A percentile compares a stretch with the other conserved stretches of the same genome.
phyloP scores from a whole-genome alignment of 2,329 filamentous ascomycete species.

The Juglanconis sp. region DNA sequence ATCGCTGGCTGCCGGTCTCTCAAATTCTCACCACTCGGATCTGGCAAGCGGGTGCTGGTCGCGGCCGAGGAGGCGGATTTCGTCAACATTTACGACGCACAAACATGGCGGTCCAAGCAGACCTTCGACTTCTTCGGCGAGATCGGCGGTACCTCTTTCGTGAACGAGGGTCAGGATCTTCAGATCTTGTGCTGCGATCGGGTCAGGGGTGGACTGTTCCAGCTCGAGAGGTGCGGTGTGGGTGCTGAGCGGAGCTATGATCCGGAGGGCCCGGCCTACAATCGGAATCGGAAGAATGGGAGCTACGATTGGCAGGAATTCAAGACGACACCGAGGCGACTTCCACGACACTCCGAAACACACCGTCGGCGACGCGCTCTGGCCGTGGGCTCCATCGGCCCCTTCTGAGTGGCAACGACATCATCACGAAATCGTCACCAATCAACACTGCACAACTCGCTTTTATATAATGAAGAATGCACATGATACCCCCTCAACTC shows the following conservation, averaged over 20 bases:
- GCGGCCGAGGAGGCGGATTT: conserved; percentile 75
- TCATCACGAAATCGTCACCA: not conserved
- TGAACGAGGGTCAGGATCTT: conserved; percentile 65
- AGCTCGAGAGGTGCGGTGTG: conserved; percentile 51
- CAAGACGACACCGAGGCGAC: conserved; percentile 15
- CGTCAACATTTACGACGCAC: conserved; percentile 67
- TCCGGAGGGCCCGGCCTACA: conserved; percentile 8
- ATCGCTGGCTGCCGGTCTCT: conserved; percentile 68
- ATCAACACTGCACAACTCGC: not conserved
- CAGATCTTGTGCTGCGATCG: conserved; percentile 65
- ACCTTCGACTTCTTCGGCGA: conserved; percentile 73
- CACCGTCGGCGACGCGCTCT: conserved; percentile 21
- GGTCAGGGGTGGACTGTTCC: conserved; percentile 63
- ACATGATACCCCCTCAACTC: conserved; percentile 15
- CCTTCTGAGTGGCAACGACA: conserved; percentile 23
- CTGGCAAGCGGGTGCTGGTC: conserved; percentile 63
- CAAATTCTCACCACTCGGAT: conserved; percentile 69
- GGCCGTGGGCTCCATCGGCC: conserved; percentile 20
- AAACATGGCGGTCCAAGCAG: conserved; percentile 63
- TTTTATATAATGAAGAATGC: conserved; percentile 14
- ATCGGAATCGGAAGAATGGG: conserved; percentile 9
- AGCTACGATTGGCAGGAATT: conserved; percentile 27
- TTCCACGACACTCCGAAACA: conserved; percentile 13
- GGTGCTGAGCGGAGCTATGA: conserved; percentile 32
- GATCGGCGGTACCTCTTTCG: conserved; percentile 65